phyloP scores from a whole-genome alignment of 257 asterid genomes.

The Striga asiatica region DNA sequence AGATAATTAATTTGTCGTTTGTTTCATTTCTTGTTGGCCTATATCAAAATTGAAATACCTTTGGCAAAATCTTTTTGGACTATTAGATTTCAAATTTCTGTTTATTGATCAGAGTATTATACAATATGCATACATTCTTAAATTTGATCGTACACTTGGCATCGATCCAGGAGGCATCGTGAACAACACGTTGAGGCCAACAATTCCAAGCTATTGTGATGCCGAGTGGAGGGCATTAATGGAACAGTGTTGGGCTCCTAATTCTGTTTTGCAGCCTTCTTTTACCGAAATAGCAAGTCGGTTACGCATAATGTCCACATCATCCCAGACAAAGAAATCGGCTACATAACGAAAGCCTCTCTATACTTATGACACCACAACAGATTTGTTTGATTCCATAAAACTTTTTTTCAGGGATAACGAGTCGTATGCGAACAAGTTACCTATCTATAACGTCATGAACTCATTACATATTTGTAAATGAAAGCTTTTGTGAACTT shows the following conservation, averaged over 20 bases:
- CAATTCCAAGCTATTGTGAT: slow-evolving; percentile 82
- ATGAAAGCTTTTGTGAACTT: too few species aligned
- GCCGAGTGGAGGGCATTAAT: slow-evolving; percentile 72
- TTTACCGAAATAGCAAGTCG: slow-evolving; percentile 75
- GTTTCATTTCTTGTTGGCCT: too few species aligned
- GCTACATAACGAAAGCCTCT: neutral
- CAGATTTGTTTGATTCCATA: slow-evolving; percentile 1
- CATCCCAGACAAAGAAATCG: slow-evolving; percentile 12
- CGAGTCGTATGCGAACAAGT: too few species aligned
- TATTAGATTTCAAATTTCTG: too few species aligned
- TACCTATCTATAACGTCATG: too few species aligned
- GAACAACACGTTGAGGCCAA: slow-evolving; percentile 83
- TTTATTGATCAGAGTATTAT: too few species aligned
- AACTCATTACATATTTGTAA: too few species aligned
- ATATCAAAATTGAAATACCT: neutral
- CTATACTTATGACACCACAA: neutral
- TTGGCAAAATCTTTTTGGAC: neutral
- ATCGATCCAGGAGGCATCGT: slow-evolving; percentile 69
- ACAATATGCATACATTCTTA: neutral
- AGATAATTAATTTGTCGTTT: neutral
- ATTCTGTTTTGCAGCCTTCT: slow-evolving; percentile 68
- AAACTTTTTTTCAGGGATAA: neutral
- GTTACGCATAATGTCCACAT: slow-evolving; percentile 58
- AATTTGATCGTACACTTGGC: neutral
- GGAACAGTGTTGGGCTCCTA: slow-evolving; percentile 96